phyloP scores from a whole-genome alignment of 2,329 filamentous ascomycete species.

The Zymoseptoria passerinii region DNA sequence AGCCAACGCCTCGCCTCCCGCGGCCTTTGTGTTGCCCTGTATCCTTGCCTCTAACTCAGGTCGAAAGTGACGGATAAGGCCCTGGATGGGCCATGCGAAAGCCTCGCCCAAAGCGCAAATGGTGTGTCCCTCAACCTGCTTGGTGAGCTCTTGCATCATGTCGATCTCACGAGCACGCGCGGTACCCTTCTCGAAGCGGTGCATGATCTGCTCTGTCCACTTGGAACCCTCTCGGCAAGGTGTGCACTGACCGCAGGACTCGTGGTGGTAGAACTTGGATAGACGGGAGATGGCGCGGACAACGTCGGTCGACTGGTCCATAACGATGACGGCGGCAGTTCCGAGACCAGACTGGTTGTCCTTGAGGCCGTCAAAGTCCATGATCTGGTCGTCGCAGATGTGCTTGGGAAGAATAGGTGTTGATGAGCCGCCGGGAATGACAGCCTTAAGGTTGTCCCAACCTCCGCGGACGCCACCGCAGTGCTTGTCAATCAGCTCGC shows the following conservation, averaged over 20 bases:
- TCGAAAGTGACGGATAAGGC: slow-evolving; percentile 95
- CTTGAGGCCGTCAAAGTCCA: slow-evolving; percentile 99
- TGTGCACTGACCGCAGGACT: slow-evolving; percentile 96
- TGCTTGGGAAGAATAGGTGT: slow-evolving; percentile 88
- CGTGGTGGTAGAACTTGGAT: slow-evolving; percentile 96
- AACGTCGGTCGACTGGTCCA: slow-evolving; percentile 96
- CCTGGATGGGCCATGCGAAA: slow-evolving; percentile 97
- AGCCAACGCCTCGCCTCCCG: slow-evolving; percentile 66
- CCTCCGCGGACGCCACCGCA: slow-evolving; percentile 93
- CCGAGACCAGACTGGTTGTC: slow-evolving; percentile 95
- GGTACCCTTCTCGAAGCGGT: slow-evolving; percentile 85
- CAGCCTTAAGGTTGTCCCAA: slow-evolving; percentile 92
- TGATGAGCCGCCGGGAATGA: slow-evolving; percentile 94
- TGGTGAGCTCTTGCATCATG: slow-evolving; percentile 98
- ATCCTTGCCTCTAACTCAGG: slow-evolving; percentile 91
- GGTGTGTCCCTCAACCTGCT: slow-evolving; percentile 98
- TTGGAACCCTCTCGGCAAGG: slow-evolving; percentile 98
- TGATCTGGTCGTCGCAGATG: slow-evolving; percentile 88
- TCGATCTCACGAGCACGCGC: slow-evolving; percentile 90
- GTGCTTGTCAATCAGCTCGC: slow-evolving; percentile 95
- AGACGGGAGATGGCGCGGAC: slow-evolving; percentile 89
- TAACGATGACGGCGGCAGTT: slow-evolving; percentile 95
- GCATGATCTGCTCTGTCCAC: slow-evolving; percentile 99
- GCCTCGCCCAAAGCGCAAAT: slow-evolving; percentile 97
- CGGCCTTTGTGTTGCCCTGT: slow-evolving; percentile 64